Conservation (phyloP, 73 alveolate species). For the Uronychia binucleata region DNA sequence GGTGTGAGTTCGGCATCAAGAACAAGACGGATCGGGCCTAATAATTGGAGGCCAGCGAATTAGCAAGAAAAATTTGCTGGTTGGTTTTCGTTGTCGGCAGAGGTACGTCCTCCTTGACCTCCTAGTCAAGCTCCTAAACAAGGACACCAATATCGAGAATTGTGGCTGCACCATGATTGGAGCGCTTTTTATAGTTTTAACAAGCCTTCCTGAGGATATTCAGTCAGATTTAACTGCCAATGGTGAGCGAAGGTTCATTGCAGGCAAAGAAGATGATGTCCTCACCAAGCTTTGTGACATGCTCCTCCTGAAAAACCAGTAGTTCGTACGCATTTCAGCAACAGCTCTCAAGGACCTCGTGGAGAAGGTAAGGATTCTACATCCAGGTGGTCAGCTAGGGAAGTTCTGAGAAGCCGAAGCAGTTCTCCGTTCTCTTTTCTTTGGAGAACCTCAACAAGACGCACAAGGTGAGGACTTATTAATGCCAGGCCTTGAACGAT, state of each 20-base stretch:
- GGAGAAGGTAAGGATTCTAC: neutral
- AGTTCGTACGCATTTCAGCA: neutral
- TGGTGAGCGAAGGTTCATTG: neutral
- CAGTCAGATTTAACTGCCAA: neutral
- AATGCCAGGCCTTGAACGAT: conserved; percentile 16
- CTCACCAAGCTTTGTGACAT: neutral
- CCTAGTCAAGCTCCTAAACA: neutral
- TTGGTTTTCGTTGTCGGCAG: neutral
- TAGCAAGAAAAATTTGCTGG: neutral
- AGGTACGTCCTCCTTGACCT: neutral
- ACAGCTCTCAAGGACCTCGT: neutral
- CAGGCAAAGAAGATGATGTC: neutral
- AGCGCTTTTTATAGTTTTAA: neutral
- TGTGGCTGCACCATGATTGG: neutral
- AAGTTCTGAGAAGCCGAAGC: no score
- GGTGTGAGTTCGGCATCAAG: conserved; percentile 25
- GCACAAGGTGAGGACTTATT: no score
- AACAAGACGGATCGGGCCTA: neutral
- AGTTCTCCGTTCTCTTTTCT: no score
- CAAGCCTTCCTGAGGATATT: neutral
- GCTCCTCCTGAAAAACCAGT: neutral
- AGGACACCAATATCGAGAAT: neutral
- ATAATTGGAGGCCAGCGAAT: neutral
- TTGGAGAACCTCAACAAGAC: no score
- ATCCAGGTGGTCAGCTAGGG: no score